Conservation (phyloP, 1,139 yeast genomes). For the Suhomyces wounanorum region DNA sequence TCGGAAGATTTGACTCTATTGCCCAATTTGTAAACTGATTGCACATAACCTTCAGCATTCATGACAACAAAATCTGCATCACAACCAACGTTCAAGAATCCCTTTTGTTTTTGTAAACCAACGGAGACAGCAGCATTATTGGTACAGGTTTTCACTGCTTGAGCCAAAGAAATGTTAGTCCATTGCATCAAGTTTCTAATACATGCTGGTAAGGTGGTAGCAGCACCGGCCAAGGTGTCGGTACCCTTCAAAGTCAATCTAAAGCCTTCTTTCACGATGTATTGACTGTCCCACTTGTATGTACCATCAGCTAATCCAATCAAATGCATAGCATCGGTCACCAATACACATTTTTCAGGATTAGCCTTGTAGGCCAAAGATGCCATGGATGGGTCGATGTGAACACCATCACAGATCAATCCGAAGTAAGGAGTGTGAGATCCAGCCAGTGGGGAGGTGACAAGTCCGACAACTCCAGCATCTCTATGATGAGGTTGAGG, state of each 20-base stretch:
- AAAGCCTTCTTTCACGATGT: constrained; percentile 52
- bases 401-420: constrained; percentile 62
- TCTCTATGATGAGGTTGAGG: constrained; percentile 67
- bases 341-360: constrained; percentile 58
- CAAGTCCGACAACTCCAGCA: constrained; percentile 59
- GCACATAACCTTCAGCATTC: constrained; percentile 47
- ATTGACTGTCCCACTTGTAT: constrained; percentile 52
- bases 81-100: constrained; percentile 55
- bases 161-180: constrained; percentile 52
- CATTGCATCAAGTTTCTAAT: constrained; percentile 55
- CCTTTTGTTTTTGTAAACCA: constrained; percentile 47
- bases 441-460: constrained; percentile 41
- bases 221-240: constrained; percentile 64
- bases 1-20: constrained; percentile 27
- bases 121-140: constrained; percentile 57
- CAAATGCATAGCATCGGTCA: constrained; percentile 64
- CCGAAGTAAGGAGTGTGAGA: constrained; percentile 54
- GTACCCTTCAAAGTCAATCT: constrained; percentile 55
- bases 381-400: constrained; percentile 61
- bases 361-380: constrained; percentile 54
- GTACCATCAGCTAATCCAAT: constrained; percentile 55
- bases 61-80: constrained; percentile 62
- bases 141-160: constrained; percentile 60
- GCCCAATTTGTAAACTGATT: constrained; percentile 56
- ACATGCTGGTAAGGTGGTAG: constrained; percentile 58